Evolutionary conservation across 2,329 filamentous ascomycete genomes (phyloP), one percentile per base, ranked within the genome.

Genomic region (Dactylellina sp.): DNA sequence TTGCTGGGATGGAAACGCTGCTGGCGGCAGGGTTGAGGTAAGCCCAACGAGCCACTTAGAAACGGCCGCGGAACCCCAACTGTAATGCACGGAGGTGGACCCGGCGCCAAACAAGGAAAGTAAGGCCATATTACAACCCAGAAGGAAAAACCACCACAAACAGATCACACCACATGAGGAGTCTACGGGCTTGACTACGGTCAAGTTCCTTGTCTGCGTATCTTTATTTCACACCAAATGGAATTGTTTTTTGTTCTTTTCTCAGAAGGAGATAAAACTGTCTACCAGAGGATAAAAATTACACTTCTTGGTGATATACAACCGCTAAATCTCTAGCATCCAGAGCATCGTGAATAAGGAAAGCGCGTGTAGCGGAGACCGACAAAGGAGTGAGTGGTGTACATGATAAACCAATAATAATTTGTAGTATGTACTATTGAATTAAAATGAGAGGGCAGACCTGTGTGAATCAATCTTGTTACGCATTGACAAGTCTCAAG

Each of bases 61-160:
- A 57, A n/a, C 35, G 39, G 32, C 46, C 37, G 14, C 64, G 24
- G 16, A 53, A 39, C 7, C 37, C 65, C 65, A 65, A 42, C 46
- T 16, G 24, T 32, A 61, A 57, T 40, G 49, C 56, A 57, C 42
- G 14, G 20, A 55, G 44, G 70, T 74, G 70, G 46, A 57, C 53
- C 61, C 40, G 68, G 60, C 70, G 70, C 61, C 56, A 74, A 66
- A 74, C 55, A 47, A 49, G 55, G 53, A 44, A 72, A 61, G 40
- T 64, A 16, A 35, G 66, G 35, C 35, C 42, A 52, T 42, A 62
- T 61, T 39, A 57, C 28, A 53, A 52, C 55, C 65, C 57, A 18
- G 16, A 32, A 25, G 9, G 39, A 35, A 16, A 39, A 49, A 49
- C 49, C 37, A 25, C 12, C 44, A 53, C 32, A 57, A 25, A 32